These are phyloP conservation scores for Colletotrichum aenigma DNA, from an alignment of 2,329 filamentous ascomycete genomes.

Conservation along the genomic window DNA sequence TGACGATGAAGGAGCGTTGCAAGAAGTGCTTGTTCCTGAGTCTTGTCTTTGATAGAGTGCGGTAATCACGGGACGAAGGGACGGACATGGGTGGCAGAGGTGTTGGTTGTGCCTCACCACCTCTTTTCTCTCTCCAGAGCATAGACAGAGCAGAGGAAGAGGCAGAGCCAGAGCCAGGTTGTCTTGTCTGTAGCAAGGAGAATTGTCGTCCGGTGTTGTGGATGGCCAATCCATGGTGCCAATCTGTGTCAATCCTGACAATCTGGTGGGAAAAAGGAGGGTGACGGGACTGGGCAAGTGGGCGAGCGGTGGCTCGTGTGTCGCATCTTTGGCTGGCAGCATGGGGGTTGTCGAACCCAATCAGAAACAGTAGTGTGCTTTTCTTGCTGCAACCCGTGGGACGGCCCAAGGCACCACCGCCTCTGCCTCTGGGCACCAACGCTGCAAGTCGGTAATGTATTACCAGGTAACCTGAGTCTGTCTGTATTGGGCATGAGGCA, in stretches of 20 bases:
- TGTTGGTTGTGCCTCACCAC: neutral
- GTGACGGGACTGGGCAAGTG: neutral
- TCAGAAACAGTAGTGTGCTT: conserved; percentile 23
- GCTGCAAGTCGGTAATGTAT: neutral
- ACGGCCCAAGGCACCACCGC: neutral
- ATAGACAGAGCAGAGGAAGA: neutral
- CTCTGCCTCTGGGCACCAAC: neutral
- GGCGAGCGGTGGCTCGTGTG: conserved; percentile 17
- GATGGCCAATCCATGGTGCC: conserved; percentile 8
- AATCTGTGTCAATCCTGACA: conserved; percentile 15
- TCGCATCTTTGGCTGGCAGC: neutral
- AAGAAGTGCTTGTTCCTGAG: neutral
- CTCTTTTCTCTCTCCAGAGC: neutral
- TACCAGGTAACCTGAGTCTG: neutral
- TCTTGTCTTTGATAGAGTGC: conserved; percentile 14
- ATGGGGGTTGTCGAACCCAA: conserved; percentile 9
- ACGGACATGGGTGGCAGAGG: neutral
- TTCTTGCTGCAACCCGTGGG: conserved; percentile 3
- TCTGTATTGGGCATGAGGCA: neutral
- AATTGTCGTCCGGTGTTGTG: conserved; percentile 17
- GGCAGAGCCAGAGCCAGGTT: neutral
- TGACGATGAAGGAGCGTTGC: neutral
- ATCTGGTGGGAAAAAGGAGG: conserved; percentile 8
- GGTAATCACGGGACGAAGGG: neutral
- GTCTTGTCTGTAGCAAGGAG: conserved; percentile 7